Percentiles rank a stretch among this genome's conserved stretches.
These are phyloP conservation scores for Helicosporidium sp. DNA, from an alignment of 139 green algal genomes.

Conservation along the genomic window DNA sequence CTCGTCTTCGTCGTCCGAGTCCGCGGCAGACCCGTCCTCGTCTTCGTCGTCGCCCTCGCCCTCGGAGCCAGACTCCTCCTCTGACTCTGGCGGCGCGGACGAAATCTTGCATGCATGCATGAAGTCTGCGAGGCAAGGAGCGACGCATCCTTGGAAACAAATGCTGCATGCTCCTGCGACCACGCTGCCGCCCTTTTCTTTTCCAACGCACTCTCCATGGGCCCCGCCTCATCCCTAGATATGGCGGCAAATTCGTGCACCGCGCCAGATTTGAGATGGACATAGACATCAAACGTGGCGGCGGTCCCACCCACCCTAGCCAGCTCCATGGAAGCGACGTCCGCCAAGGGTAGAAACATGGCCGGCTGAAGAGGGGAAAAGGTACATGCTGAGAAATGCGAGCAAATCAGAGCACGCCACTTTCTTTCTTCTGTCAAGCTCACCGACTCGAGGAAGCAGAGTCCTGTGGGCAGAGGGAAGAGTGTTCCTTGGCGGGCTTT, in stretches of 20 bases:
- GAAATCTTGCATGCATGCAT: too few species aligned
- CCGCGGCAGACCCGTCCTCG: slow-evolving; percentile 2
- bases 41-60: neutral
- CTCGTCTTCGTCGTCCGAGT: neutral
- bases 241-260: slow-evolving; percentile 17
- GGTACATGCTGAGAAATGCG: too few species aligned
- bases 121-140: too few species aligned
- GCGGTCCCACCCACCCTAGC: slow-evolving; percentile 15
- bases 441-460: slow-evolving; percentile 20
- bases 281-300: slow-evolving; percentile 21
- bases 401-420: too few species aligned
- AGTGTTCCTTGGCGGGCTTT: slow-evolving; percentile 13
- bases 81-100: too few species aligned
- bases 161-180: neutral
- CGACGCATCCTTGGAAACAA: too few species aligned
- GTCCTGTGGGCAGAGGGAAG: slow-evolving; percentile 11
- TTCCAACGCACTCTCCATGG: slow-evolving; percentile 1
- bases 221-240: slow-evolving; percentile 2
- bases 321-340: slow-evolving; percentile 16
- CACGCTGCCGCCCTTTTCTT: neutral
- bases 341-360: slow-evolving; percentile 12
- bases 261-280: slow-evolving; percentile 9
- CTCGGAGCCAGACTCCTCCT: neutral
- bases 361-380: slow-evolving; percentile 7
- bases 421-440: too few species aligned